Conservation (phyloP, 306 rosid genomes). For the Cucumis melo region DNA sequence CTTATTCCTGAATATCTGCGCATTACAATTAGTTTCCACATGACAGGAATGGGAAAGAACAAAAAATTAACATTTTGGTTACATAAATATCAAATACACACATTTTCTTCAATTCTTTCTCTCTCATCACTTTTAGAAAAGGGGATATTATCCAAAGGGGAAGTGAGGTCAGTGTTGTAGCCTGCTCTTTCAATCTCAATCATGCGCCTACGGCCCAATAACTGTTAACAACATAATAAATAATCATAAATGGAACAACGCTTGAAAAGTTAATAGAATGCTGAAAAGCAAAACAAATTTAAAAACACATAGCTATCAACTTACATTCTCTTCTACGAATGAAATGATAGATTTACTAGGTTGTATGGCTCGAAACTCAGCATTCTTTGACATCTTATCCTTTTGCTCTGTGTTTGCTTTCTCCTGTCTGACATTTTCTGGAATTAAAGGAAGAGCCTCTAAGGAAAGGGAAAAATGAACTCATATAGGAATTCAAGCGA, state of each 20-base stretch:
- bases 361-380: conserved; percentile 78
- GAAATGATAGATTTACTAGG: conserved; percentile 81
- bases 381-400: conserved; percentile 54
- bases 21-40: conserved; percentile 7
- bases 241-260: conserved; percentile 11
- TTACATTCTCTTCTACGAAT: conserved; percentile 89
- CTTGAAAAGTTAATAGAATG: neutral
- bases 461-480: neutral
- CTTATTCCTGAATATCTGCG: conserved; percentile 63
- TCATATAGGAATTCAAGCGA: neutral
- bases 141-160: conserved; percentile 81
- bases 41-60: neutral
- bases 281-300: neutral
- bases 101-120: conserved; percentile 73
- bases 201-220: conserved; percentile 72
- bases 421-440: conserved; percentile 46
- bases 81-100: conserved; percentile 20
- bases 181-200: conserved; percentile 83
- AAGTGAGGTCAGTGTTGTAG: conserved; percentile 75
- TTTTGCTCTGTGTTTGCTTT: conserved; percentile 38
- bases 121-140: conserved; percentile 52
- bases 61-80: neutral
- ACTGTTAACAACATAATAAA: conserved; percentile 26
- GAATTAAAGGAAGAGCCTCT: conserved; percentile 9
- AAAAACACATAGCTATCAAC: conserved; percentile 25